These are phyloP conservation scores for Plantago coronopus DNA, from an alignment of 305 asterid genomes.

Conservation along the genomic window DNA sequence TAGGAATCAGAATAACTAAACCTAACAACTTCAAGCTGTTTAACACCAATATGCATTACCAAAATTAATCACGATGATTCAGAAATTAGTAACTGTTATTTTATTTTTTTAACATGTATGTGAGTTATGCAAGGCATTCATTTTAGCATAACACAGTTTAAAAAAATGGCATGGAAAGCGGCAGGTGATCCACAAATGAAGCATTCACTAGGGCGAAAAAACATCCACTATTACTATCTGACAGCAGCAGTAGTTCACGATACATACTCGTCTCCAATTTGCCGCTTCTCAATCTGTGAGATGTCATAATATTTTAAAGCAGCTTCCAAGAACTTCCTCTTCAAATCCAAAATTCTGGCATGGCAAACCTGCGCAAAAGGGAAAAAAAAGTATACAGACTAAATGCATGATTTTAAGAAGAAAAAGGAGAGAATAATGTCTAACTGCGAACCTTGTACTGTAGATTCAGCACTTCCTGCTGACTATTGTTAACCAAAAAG, in stretches of 20 bases:
- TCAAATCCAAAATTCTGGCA: constrained; percentile 91
- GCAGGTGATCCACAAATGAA: too few relatives aligned
- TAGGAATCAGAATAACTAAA: too few relatives aligned
- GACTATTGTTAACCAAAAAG: constrained; percentile 85
- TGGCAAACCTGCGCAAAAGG: constrained; percentile 67
- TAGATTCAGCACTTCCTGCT: constrained; percentile 82
- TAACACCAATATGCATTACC: too few relatives aligned
- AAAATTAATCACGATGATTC: too few relatives aligned
- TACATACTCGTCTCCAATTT: constrained; percentile 96
- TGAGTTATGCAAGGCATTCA: too few relatives aligned
- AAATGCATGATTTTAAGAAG: constrained; percentile 18
- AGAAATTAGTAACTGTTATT: too few relatives aligned
- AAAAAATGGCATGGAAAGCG: too few relatives aligned
- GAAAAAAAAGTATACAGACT: constrained; percentile 13
- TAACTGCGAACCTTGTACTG: constrained; percentile 77
- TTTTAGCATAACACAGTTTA: too few relatives aligned
- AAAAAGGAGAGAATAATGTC: constrained; percentile 16
- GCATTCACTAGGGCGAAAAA: background rate
- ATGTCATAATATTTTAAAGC: constrained; percentile 92
- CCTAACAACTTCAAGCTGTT: too few relatives aligned
- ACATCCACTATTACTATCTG: constrained; percentile 1
- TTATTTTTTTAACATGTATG: too few relatives aligned
- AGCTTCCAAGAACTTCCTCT: constrained; percentile 98
- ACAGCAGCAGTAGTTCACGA: constrained; percentile 11
- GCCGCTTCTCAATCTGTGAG: constrained; percentile 95